Percentiles rank a stretch among this genome's conserved stretches.
These are phyloP conservation scores for Blastobotrys parvus DNA, from an alignment of 805 yeast genomes.

Conservation along the genomic window DNA sequence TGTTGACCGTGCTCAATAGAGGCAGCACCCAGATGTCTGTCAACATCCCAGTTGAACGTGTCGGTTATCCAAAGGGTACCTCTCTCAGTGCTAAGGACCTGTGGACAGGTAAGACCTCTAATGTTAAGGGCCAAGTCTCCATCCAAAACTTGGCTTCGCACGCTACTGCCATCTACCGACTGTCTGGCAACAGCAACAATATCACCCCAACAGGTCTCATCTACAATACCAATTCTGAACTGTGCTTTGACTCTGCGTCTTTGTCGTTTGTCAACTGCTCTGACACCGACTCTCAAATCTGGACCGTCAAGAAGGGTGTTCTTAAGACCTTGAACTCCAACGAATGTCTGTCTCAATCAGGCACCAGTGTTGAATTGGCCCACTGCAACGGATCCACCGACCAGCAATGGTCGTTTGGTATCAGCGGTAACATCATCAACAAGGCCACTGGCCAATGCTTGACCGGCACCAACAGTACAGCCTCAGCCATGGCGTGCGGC, in stretches of 20 bases:
- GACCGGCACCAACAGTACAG: too few species aligned
- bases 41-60: not conserved
- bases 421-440: not conserved
- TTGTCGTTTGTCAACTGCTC: not conserved
- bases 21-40: not conserved
- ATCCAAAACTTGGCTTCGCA: not conserved
- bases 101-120: conserved; percentile 1
- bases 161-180: conserved; percentile 1
- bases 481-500: too few species aligned
- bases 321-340: not conserved
- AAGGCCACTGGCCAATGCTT: conserved; percentile 3
- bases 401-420: conserved; percentile 1
- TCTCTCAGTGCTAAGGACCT: too few species aligned
- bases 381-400: not conserved
- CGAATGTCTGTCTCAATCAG: not conserved
- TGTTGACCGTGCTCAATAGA: conserved; percentile 1
- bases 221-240: not conserved
- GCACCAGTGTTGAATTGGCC: not conserved
- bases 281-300: conserved; percentile 1
- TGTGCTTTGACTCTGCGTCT: not conserved
- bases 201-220: conserved; percentile 1
- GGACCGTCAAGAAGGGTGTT: not conserved
- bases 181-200: not conserved
- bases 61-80: too few species aligned
- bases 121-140: not conserved